Evolutionary conservation across 2,329 filamentous ascomycete species (phyloP), one percentile per base, ranked within the genome.

Genomic region (Monosporascus sp.): DNA sequence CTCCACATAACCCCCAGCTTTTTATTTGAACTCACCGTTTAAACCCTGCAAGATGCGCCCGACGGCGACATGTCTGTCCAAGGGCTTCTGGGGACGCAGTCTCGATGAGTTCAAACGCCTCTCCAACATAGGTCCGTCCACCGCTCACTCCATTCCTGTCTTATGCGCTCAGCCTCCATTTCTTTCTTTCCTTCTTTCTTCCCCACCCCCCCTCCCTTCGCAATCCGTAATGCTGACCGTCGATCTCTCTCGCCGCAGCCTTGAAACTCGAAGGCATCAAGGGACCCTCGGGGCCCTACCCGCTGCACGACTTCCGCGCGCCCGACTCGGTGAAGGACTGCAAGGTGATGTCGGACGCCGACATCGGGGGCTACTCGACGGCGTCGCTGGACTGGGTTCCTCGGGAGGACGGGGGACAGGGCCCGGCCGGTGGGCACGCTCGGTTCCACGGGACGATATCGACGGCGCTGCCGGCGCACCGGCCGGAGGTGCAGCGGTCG

Each of bases 391-490:
- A 92, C 62, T 85, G 83, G 67, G 74, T 84, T 41, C 73, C 68
- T 4, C 49, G 63, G 17, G 9, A 31, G 9, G 27, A 31, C 3
- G 9, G 27, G 27, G 31, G 11, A 34, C 31, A 1, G 9, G 11
- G 9, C 31, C 31, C 31, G 31, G 31, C 31, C 31, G 31, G 31
- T 11, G 31, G 31, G 31, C 89, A 96, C 71, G 84, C 85, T 18
- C 82, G 87, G 55, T 99, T 97, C 74, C 84, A 92, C 72, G 94
- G 94, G 58, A 83, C 70, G 52, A 97, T 99, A 66, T 96, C 90
- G 2, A 95, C 87, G 14, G 83, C 89, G 52, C 81, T 99, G 1
- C 94, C 94, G 0, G 72, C 76, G 11, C 81, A 93, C 70, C 78
- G 80, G 41, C 88, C 86, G n/a, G 79, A 88, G 38, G 77, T 96